Base-by-base conservation (phyloP, 2,329 filamentous ascomycete species). In the Calonectria hongkongensis region DNA sequence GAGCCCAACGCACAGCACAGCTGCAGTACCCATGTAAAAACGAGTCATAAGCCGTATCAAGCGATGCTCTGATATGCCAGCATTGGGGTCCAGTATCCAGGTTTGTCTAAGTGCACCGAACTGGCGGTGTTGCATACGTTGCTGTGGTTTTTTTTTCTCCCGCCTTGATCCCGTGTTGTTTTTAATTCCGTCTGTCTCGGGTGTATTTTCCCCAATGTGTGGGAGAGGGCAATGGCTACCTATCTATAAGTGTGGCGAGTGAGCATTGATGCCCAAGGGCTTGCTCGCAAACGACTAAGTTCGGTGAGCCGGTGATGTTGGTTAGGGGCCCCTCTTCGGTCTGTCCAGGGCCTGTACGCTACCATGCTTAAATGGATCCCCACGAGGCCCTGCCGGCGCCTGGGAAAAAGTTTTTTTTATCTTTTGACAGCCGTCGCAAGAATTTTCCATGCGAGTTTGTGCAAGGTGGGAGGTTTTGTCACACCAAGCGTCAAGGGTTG, bases 231-330 rank as follows among this genome's bases (percentile, higher is more conserved):
- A 30, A 63, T 43, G 56, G 48, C 16, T 21, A 41, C n/a, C 25
- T 64, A 65, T 63, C 33, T 60, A 65, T 33, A 33, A 36, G 41
- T 54, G 63, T 36, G 58, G 65, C 70, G 41, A 27, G 66, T 67
- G 51, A 62, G 54, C 63, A 67, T 73, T 73, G 71, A 45, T 73
- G 71, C 71, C 71, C 71, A 73, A 73, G 51, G 48, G 60, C 67
- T 41, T 50, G 33, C 47, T 41, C 60, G 27, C 54, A 18, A 33
- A 30, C 43, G 36, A 28, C 16, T 30, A 10, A 64, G 36, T 45
- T 62, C 63, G 68, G 70, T 66, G 41, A 66, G 41, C 28, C 45
- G 66, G 66, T 69, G 66, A 70, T 66, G 71, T 60, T 58, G 65
- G 21, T 43, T 39, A 21, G 33, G 8, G 50, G 41, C 51, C 71